These are phyloP conservation scores for Zoysia matrella DNA, from an alignment of 202 grass and related monocot genomes.

Conservation along the genomic window DNA sequence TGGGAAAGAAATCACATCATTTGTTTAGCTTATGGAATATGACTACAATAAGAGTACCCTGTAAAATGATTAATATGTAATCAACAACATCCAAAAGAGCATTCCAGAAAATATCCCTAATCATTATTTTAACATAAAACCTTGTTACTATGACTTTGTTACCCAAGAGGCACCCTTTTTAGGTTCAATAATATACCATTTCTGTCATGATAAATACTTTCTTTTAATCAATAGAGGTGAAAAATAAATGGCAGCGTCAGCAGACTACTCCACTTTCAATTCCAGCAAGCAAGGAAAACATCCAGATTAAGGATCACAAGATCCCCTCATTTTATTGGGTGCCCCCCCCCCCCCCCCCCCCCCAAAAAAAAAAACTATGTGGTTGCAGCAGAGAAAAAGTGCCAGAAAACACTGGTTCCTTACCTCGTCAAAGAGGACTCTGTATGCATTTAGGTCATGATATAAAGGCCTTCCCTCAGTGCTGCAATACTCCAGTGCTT, in stretches of 20 bases:
- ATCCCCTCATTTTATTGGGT: too few relatives aligned
- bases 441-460: slow-evolving; percentile 90
- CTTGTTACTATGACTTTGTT: not conserved
- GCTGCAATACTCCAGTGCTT: slow-evolving; percentile 92
- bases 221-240: slow-evolving; percentile 8
- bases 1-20: slow-evolving; percentile 24
- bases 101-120: slow-evolving; percentile 18
- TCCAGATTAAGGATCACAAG: too few relatives aligned
- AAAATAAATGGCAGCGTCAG: slow-evolving; percentile 2
- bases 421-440: slow-evolving; percentile 49
- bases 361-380: not conserved
- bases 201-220: slow-evolving; percentile 6
- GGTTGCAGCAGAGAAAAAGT: slow-evolving; percentile 11
- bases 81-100: not conserved
- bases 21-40: slow-evolving; percentile 6
- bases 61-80: not conserved
- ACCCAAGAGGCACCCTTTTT: not conserved
- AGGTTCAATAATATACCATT: not conserved
- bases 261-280: too few relatives aligned
- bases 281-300: too few relatives aligned
- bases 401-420: not conserved
- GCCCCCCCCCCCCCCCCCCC: too few relatives aligned
- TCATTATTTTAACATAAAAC: not conserved
- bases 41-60: slow-evolving; percentile 10
- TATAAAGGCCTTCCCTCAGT: slow-evolving; percentile 74